Conservation (phyloP, 441 rosid species). For the Pelargonium australe region DNA sequence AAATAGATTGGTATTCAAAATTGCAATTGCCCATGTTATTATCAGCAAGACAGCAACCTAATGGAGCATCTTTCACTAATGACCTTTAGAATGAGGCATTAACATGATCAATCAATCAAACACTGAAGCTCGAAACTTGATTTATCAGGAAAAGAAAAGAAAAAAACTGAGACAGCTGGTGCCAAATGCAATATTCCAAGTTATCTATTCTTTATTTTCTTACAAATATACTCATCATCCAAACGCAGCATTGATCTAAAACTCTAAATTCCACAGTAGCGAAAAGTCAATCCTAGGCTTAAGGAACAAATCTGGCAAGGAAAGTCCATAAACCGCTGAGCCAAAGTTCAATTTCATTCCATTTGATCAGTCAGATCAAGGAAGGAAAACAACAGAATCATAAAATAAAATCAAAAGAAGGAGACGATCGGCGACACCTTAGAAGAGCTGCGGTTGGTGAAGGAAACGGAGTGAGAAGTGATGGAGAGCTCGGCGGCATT, state of each 20-base stretch:
- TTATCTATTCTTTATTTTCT: background rate
- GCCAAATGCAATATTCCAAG: background rate
- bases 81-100: no score
- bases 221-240: background rate
- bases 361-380: background rate
- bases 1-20: background rate
- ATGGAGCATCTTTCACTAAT: background rate
- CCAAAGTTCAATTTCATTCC: background rate
- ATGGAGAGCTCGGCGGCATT: constrained; percentile 83
- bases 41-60: background rate
- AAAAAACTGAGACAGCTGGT: background rate
- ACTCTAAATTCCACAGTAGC: background rate
- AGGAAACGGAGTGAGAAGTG: constrained; percentile 40
- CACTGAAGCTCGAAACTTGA: background rate
- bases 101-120: background rate
- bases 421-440: constrained; percentile 36
- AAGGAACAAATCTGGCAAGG: background rate
- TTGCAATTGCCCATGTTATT: background rate
- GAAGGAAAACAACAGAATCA: background rate
- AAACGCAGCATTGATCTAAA: background rate
- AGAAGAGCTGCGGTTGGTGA: constrained; percentile 37
- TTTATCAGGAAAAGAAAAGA: background rate
- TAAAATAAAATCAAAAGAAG: background rate
- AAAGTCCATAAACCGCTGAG: background rate
- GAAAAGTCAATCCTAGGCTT: background rate